Evolutionary conservation across 2,329 filamentous ascomycete species (phyloP), one percentile per base, ranked within the genome.

Genomic region (Diaporthe sp.): DNA sequence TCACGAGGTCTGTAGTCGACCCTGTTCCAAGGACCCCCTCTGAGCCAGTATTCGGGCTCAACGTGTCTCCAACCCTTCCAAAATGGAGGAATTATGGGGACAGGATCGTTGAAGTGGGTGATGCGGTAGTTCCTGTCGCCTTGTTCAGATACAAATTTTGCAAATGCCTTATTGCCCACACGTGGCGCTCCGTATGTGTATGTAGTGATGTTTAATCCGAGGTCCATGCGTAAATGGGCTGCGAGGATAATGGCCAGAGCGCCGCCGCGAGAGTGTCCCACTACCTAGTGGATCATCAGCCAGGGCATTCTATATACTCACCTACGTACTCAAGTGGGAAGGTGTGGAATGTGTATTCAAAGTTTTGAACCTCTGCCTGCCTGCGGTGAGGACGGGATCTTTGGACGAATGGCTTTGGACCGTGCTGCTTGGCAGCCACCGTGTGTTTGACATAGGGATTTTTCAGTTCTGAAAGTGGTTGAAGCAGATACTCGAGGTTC

Each of bases 31-130:
- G 58, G 58, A 2, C 58, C 58, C 3, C 25, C 13, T 61, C 22
- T 61, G n/a, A 61, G 58, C 58, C 58, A 61, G 15, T 61, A 61
- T 42, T 61, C 58, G 5, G 58, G 58, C 37, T 42, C 58, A 4
- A 42, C 37, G 34, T 61, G 37, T 25, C n/a, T 22, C 17, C n/a
- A 61, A 1, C 9, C 15, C 58, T 12, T 42, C 37, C 58, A 2
- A 17, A 22, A 61, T 4, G 58, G 19, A 39, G 58, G 58, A 3
- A 61, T 22, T 3, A 61, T 25, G 1, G 58, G 58, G 10, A 61
- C 58, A 19, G 42, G n/a, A 17, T 61, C 58, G 58, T 61, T 61
- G 13, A 25, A 61, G 25, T 61, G 37, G 6, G 58, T 61, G 34
- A 61, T 61, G 6, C 58, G 58, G n/a, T 61, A 59, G 12, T 61